A percentile compares a stretch with the other conserved stretches of the same genome.
phyloP scores from a whole-genome alignment of 1,284 basidiomycete species.

The Cryptococcus maquisensis region DNA sequence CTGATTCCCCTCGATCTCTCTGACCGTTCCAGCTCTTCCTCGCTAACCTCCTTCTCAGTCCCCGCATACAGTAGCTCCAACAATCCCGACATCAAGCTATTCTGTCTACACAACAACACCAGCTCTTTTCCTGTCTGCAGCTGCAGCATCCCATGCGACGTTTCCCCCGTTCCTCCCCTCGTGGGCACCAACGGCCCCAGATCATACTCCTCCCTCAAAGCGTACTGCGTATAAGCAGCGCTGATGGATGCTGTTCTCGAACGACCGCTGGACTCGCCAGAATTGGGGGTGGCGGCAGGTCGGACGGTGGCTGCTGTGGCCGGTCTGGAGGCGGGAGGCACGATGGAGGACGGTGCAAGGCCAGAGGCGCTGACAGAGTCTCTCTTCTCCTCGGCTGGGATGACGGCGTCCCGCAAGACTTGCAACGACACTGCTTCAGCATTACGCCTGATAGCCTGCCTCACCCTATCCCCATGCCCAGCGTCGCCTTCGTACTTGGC shows the following conservation, averaged over 20 bases:
- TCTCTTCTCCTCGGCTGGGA: conserved; percentile 40
- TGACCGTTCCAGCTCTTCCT: neutral
- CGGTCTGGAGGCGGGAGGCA: neutral
- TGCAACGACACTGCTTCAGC: conserved; percentile 69
- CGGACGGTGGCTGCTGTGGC: neutral
- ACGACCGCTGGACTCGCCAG: neutral
- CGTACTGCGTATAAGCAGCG: conserved; percentile 20
- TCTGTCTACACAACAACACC: conserved; percentile 47
- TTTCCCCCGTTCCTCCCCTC: conserved; percentile 3
- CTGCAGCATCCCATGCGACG: conserved; percentile 18
- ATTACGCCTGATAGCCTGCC: conserved; percentile 52
- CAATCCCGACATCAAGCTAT: conserved; percentile 43
- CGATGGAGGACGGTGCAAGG: neutral
- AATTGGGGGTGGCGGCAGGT: neutral
- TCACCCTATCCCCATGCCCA: neutral
- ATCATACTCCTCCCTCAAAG: conserved; percentile 14
- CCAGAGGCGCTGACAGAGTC: neutral
- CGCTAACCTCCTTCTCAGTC: conserved; percentile 1
- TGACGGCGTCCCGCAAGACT: conserved; percentile 76
- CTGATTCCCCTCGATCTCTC: neutral
- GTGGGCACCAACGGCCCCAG: conserved; percentile 25
- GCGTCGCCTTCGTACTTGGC: conserved; percentile 15
- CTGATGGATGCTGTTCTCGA: conserved; percentile 22
- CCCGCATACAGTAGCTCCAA: conserved; percentile 41
- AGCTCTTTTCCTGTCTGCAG: conserved; percentile 46